Evolutionary conservation across 768 basidiomycete genomes (phyloP), one percentile per base, ranked within the genome.

Genomic region (Hericium alpestre): DNA sequence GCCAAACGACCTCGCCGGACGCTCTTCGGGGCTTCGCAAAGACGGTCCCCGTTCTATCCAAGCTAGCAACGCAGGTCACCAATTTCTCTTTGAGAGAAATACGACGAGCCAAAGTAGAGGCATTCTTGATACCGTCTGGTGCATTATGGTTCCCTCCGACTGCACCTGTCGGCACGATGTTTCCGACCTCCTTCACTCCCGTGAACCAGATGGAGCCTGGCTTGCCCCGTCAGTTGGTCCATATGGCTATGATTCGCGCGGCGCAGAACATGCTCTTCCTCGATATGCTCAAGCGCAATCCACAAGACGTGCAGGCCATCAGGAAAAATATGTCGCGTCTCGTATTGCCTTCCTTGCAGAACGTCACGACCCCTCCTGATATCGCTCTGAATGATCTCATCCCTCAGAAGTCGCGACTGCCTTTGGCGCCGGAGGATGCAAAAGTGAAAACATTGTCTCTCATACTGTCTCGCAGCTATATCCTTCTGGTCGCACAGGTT

Each of bases 71-170:
- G 3, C 84, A 87, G 67, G 86, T 91, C 61, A 82, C 80, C 63
- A 83, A 82, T 12, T 76, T 90, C 73, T 81, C 84, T 3, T 76
- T 86, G 46, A 79, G 84, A 22, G 87, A 88, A 58, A 75, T 91
- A 55, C 79, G 83, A 23, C 79, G 84, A 51, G 81, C 85, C 12
- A 90, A 90, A 64, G 70, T 87, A 12, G 88, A 91, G 53, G 65
- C 72, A 27, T 78, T 87, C 59, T 70, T 89, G 41, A 74, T 88
- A 25, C 87, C 88, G 0, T 79, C 85, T 1, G 86, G 85, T 1
- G 75, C 82, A 0, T 69, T 90, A 8, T 89, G 86, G 86, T 88
- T 87, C 61, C 65, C 78, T 0, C 65, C 79, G 0, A 70, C 77
- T 9, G 75, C 79, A n/a, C 83, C 82, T 0, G 59, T 69, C 9